These are phyloP conservation scores for Trichosporon faecale DNA, from an alignment of 1,284 basidiomycete species.

Conservation along the genomic window DNA sequence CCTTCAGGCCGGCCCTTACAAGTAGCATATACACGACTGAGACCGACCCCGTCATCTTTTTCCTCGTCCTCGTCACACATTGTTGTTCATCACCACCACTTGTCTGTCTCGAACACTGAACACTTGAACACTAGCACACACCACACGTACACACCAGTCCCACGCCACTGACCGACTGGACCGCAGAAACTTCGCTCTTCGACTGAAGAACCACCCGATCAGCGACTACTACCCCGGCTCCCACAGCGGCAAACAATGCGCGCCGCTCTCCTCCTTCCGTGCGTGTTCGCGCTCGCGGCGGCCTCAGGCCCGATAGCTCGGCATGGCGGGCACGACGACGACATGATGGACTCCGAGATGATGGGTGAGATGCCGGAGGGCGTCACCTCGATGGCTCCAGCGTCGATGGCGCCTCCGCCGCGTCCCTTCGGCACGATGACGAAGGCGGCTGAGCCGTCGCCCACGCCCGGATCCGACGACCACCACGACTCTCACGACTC, in stretches of 20 bases:
- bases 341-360: constrained; percentile 14
- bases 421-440: not conserved
- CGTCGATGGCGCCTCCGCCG: not conserved
- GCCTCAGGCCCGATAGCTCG: constrained; percentile 5
- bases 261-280: constrained; percentile 13
- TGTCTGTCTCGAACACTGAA: not conserved
- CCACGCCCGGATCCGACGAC: not conserved
- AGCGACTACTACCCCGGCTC: not conserved
- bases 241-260: constrained; percentile 16
- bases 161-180: not conserved
- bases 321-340: constrained; percentile 19
- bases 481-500: not conserved
- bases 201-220: not conserved
- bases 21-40: not conserved
- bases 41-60: not conserved
- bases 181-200: not conserved
- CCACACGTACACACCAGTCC: not conserved
- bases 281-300: constrained; percentile 11
- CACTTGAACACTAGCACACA: not conserved
- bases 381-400: not conserved
- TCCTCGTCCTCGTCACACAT: not conserved
- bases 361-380: constrained; percentile 14
- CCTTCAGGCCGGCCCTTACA: not conserved
- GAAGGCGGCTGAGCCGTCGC: not conserved
- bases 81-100: not conserved